Evolutionary conservation across 495 filamentous ascomycete genomes (phyloP), one percentile per base, ranked within the genome.

Genomic region (Astrothelium macrocarpum): DNA sequence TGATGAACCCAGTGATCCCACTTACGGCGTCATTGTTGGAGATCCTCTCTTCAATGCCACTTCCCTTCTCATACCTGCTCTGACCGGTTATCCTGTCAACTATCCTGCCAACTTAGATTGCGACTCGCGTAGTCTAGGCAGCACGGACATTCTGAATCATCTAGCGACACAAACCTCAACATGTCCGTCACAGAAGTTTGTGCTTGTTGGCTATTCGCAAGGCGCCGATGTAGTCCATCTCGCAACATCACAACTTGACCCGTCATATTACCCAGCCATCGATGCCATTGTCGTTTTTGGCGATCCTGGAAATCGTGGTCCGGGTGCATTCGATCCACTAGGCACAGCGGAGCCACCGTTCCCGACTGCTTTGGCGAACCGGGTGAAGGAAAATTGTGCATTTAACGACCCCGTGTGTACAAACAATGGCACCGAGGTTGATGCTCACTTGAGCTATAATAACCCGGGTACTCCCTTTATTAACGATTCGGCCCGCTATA

Each of bases 121-220:
- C 36, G 32, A 29, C 60, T 36, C 29, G 29, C 32, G 29, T 5
- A 29, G 25, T 18, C 60, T 36, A 12, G 60, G 60, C 32, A 42
- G 31, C 1, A 29, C 31, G 4, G 39, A 36, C 25, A 36, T 62
- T 14, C 31, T 62, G 14, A 29, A 36, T 16, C 60, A 62, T 26
- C 60, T 62, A 4, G 32, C 31, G 60, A 45, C 60, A 42, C 60
- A 62, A 42, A 42, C 39, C 16, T 36, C 31, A 29, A 42, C 60
- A 28, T 73, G 71, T 59, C 70, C 70, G 53, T 63, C 60, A 23
- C 71, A 70, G 29, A 71, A 71, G 59, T 32, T 73, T 16, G 70
- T 71, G 25, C 64, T 73, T 58, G 59, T 65, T 25, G 71, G 71
- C 14, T 73, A 73, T 59, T 63, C 59, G 14, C 71, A 73, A 59